These are phyloP conservation scores for Trichosanthes cucumerina DNA, from an alignment of 306 rosid genomes.

Conservation along the genomic window DNA sequence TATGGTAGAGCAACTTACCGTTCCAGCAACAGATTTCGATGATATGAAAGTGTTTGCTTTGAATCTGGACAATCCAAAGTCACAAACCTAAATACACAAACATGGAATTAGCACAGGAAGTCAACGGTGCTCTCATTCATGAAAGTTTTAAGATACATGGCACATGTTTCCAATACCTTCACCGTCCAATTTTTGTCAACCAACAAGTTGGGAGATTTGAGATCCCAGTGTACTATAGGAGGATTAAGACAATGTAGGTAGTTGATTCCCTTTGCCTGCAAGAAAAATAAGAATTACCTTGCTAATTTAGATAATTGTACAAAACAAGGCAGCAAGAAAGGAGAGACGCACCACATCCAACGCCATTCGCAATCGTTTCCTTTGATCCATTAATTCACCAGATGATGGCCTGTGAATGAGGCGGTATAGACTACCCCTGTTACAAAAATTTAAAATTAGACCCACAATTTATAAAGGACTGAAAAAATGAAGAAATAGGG, in stretches of 20 bases:
- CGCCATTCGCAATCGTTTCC: constrained; percentile 83
- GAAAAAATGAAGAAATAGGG: not conserved
- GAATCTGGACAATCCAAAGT: constrained; percentile 96
- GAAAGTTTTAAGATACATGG: too few relatives aligned
- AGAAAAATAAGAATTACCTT: not conserved
- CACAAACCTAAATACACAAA: constrained; percentile 52
- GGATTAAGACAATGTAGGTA: constrained; percentile 91
- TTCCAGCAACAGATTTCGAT: constrained; percentile 94
- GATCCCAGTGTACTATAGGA: constrained; percentile 95
- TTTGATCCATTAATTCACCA: constrained; percentile 64
- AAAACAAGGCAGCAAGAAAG: not conserved
- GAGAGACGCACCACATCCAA: constrained; percentile 68
- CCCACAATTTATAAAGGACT: not conserved
- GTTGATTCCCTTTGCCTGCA: constrained; percentile 97
- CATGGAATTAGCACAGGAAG: constrained; percentile 5
- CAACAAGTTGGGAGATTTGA: constrained; percentile 87
- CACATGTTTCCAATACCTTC: constrained; percentile 43
- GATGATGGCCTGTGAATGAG: constrained; percentile 83
- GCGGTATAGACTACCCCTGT: constrained; percentile 87
- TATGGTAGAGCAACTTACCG: constrained; percentile 40
- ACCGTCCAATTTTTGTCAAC: constrained; percentile 96
- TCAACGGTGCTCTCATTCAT: not conserved
- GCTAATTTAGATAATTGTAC: not conserved
- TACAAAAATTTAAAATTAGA: constrained; percentile 3
- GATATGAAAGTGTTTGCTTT: constrained; percentile 84